Conservation (phyloP, 1,284 basidiomycete genomes). For the Grifola frondosa region DNA sequence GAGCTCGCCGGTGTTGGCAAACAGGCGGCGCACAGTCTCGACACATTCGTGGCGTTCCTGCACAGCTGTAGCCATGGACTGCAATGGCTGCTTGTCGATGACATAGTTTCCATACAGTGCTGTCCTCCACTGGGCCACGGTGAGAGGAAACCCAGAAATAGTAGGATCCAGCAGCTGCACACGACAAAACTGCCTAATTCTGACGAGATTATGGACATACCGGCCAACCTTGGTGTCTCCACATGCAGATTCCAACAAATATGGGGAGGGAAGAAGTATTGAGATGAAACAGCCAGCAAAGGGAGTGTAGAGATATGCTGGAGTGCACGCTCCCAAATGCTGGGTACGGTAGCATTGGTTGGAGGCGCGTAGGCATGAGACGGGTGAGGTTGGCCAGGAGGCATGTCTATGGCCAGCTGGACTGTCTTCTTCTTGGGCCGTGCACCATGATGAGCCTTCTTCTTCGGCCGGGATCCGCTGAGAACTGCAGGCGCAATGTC, state of each 20-base stretch:
- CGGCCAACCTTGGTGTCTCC: slow-evolving; percentile 1
- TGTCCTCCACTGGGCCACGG: slow-evolving; percentile 4
- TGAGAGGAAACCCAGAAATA: neutral
- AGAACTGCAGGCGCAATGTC: no score
- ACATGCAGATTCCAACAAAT: neutral
- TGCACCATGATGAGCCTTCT: no score
- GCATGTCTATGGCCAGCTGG: no score
- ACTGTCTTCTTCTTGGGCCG: no score
- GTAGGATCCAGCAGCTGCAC: slow-evolving; percentile 1
- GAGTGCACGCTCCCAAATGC: no score
- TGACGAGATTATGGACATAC: slow-evolving; percentile 6
- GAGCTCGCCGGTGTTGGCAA: neutral
- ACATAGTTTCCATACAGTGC: slow-evolving; percentile 7
- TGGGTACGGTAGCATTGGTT: no score
- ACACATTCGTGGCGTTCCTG: neutral
- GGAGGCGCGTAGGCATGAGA: no score
- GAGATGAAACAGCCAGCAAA: no score
- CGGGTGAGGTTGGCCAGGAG: no score
- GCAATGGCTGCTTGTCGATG: neutral
- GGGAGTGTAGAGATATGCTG: no score
- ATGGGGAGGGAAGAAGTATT: no score
- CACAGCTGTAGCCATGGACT: neutral
- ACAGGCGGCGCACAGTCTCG: neutral
- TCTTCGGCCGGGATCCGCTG: no score
- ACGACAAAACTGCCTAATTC: slow-evolving; percentile 7